Base-by-base conservation (phyloP, 2,329 filamentous ascomycete species). In the Parastagonospora nodorum region DNA sequence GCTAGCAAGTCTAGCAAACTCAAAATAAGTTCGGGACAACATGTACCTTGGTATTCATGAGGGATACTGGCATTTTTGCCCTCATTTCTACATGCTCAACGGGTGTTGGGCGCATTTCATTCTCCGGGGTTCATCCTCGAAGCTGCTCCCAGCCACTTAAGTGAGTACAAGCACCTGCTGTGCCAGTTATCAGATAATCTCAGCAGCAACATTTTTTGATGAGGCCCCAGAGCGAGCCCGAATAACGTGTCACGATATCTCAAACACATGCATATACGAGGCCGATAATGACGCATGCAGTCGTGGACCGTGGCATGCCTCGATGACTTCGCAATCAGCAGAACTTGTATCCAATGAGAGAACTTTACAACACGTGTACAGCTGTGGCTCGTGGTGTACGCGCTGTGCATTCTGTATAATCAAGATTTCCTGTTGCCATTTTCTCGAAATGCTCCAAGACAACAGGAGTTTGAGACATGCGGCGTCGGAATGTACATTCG, bases 361-460 rank as follows among this genome's bases (percentile, higher is more conserved):
- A 14, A 24, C 3, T 41, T 29, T 38, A 53, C 54, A 46, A 46
- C 53, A 60, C 57, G 57, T 60, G 60, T 57, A 53, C 43, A 31
- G 8, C 15, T 39, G 44, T 56, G 53, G 51, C 47, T 61, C 51
- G 59, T 50, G 28, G 15, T 43, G 38, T 33, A 41, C 24, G 32
- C 44, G 44, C 36, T 32, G 9, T 33, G 29, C 44, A 41, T 10
- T 33, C 15, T n/a, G 15, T 12, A 11, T 5, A 24, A 27, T 14
- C 36, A 32, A 31, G 27, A 12, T 14, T 36, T n/a, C 19, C 31
- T 8, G 15, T 29, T 36, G 16, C 6, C 12, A 14, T n/a, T 36
- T 4, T 27, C 8, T 29, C 9, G 27, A 14, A 11, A n/a, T 5
- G 11, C 15, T 12, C n/a, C 28, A 32, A 36, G 31, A 37, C 31